Evolutionary conservation across 306 rosid genomes (phyloP), one percentile per base, ranked within the genome.

Genomic region (Potentilla sterilis): DNA sequence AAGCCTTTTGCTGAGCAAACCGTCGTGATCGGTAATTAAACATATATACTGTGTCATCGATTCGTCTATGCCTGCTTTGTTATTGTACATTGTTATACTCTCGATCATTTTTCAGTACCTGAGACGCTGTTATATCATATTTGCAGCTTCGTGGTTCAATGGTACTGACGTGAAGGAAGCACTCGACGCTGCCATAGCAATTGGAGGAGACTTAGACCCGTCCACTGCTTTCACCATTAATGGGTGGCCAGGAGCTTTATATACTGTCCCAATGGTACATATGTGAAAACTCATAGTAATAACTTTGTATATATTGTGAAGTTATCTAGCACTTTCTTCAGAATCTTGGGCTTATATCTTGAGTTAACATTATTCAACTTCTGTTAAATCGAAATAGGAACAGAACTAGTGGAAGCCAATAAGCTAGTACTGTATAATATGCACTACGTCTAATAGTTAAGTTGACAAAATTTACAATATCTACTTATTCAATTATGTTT

Each of bases 231-330:
- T 52, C 59, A 52, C 59, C 59, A 52, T 52, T 7, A 52, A 52
- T 52, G 59, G 59, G 24, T 52, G 24, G 24, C 59, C 59, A 2
- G 59, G 59, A 52, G 24, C 59, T 19, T 19, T 52, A 52, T 52
- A 52, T 52, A 52, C 59, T 52, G 59, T 10, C 65, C 78, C 32
- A 63, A 63, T 16, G 81, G 81, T 78, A 70, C 11, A 19, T 16
- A 52, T 52, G 19, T 52, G 7, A 16, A 51, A 5, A 18, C 21
- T 5, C 5, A 51, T 5, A 51, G 3, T 51, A 51, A 19, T 18
- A 18, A 6, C 21, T 51, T n/a, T n/a, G n/a, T n/a, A n/a, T n/a
- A n/a, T n/a, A n/a, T 18, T 16, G 9, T 51, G 57, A 51, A 16
- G 9, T 2, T 40, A 40, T 40, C 4, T 3, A 49, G n/a, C 55